Evolutionary conservation across 1,139 yeast genomes (phyloP).

Genomic region (Suhomyces ambrosiae): DNA sequence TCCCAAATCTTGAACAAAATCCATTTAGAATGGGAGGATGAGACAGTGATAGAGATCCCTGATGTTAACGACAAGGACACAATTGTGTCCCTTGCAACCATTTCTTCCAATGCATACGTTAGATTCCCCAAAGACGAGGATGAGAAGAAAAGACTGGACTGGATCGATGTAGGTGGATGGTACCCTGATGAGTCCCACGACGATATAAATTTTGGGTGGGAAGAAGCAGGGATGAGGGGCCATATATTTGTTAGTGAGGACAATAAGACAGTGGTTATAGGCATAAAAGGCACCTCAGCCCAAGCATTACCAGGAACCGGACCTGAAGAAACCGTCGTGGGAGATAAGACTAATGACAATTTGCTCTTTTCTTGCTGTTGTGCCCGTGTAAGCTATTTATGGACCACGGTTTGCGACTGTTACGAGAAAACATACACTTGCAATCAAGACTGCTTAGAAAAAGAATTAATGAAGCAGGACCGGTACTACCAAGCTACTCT

Average conservation of each 20-base stretch:
- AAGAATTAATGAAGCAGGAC: constrained; percentile 71
- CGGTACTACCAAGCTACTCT: constrained; percentile 80
- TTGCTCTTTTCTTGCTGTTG: constrained; percentile 93
- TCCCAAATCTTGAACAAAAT: constrained; percentile 44
- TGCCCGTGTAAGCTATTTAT: constrained; percentile 86
- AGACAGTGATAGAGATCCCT: constrained; percentile 58
- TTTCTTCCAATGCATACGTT: constrained; percentile 93
- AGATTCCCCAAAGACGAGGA: constrained; percentile 68
- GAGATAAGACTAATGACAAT: constrained; percentile 87
- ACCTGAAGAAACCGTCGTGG: constrained; percentile 71
- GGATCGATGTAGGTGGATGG: constrained; percentile 83
- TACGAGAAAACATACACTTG: constrained; percentile 85
- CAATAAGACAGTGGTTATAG: constrained; percentile 69
- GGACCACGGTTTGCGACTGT: constrained; percentile 97
- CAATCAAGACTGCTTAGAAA: constrained; percentile 83
- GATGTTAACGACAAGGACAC: constrained; percentile 75
- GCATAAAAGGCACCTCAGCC: constrained; percentile 92
- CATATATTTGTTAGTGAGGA: constrained; percentile 78
- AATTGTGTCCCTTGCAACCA: constrained; percentile 71
- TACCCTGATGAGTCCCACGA: constrained; percentile 36
- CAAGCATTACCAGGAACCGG: constrained; percentile 78
- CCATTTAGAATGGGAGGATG: constrained; percentile 57
- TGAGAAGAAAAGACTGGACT: constrained; percentile 57
- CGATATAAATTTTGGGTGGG: constrained; percentile 77
- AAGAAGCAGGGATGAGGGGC: constrained; percentile 80